Base-by-base conservation (phyloP, 1,284 basidiomycete species). In the Ustilago tritici region DNA sequence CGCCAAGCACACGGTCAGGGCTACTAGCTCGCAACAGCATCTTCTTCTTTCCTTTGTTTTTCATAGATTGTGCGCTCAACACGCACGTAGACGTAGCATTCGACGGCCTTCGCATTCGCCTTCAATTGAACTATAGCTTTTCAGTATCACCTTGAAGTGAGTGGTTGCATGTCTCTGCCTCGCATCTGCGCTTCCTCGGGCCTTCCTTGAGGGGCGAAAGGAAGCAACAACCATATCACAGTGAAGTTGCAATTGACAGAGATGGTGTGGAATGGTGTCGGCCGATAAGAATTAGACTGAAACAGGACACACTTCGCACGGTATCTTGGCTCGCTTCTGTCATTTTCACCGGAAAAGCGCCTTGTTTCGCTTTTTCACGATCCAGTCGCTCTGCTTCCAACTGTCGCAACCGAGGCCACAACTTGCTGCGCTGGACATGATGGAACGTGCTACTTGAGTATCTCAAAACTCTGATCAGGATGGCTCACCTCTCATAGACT, bases 1-100 rank as follows among this genome's bases (percentile, higher is more conserved):
- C 47, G 50, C 15, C 58, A 65, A 34, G 61, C 47, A 7, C 41
- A 36, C 2, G 58, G 49, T 19, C 64, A 67, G 32, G 56, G 61
- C 47, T 66, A 56, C 34, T 60, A 43, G 57, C 15, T 6, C 19
- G 28, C 23, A 9, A 19, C 7, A 46, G 17, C 43, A 46, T 46
- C n/a, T 3, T 46, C 10, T 19, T 7, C 43, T 38, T 19, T 36
- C 34, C 36, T n/a, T 19, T 55, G 14, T 55, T 55, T 17, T 17
- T 15, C 19, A 46, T 46, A 50, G 49, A 50, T 32, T 14, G 43
- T 46, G n/a, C 43, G 43, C n/a, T 19, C n/a, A 19, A 46, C 7
- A 46, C 52, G 34, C 14, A 28, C 41, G 3, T 50, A 40, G 17
- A 50, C 4, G 12, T 32, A 63, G 55, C 61, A 63, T 50, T 49